Evolutionary conservation across 108 stramenopile species (phyloP).

Genomic region (Skeletonema grethae): DNA sequence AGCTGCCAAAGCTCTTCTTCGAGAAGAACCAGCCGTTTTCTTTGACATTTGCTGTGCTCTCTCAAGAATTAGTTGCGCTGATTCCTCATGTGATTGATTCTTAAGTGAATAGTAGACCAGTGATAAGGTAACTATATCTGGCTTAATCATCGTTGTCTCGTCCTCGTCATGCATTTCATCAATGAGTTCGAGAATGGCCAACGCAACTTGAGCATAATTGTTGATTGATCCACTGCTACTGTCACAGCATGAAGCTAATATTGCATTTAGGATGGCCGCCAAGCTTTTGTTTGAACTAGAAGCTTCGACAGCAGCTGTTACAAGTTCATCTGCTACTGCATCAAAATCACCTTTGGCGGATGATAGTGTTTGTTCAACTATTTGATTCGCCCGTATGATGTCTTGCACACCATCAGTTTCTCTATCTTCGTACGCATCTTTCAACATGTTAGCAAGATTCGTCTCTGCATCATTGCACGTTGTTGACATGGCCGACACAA

Average conservation of each 20-base stretch:
- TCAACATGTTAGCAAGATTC: constrained; percentile 7
- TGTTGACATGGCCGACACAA: background rate
- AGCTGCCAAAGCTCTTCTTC: constrained; percentile 62
- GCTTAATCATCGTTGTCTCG: constrained; percentile 22
- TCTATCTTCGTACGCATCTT: constrained; percentile 22
- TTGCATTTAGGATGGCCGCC: constrained; percentile 57
- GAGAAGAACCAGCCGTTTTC: constrained; percentile 62
- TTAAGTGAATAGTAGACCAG: constrained; percentile 16
- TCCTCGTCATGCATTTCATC: constrained; percentile 33
- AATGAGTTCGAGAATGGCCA: constrained; percentile 24
- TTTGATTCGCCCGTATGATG: constrained; percentile 19
- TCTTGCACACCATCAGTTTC: constrained; percentile 40
- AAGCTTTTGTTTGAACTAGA: constrained; percentile 26
- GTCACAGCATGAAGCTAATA: constrained; percentile 59
- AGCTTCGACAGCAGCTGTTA: constrained; percentile 50
- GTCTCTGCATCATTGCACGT: constrained; percentile 5
- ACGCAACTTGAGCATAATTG: constrained; percentile 14
- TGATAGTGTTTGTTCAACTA: constrained; percentile 10
- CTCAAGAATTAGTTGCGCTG: constrained; percentile 54
- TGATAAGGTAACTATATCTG: constrained; percentile 28
- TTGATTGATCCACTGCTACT: constrained; percentile 13
- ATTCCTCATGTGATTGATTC: background rate
- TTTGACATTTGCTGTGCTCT: constrained; percentile 53
- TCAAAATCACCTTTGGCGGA: background rate
- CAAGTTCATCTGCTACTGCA: constrained; percentile 28